These are phyloP conservation scores for Basipetospora chlamydospora DNA, from an alignment of 2,329 filamentous ascomycete genomes.

Conservation along the genomic window DNA sequence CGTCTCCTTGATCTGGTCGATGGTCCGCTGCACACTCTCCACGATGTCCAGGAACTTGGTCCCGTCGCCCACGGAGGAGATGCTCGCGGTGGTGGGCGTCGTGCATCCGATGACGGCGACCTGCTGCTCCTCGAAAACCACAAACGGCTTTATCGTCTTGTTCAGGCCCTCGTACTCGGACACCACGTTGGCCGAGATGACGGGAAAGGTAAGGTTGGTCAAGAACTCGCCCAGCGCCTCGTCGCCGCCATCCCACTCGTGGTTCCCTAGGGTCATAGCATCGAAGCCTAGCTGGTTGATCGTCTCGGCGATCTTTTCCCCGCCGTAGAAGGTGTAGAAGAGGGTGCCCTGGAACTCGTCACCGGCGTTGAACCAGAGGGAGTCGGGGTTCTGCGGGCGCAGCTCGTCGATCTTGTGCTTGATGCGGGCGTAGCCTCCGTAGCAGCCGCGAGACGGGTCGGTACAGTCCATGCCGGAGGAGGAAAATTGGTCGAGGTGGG, in stretches of 20 bases:
- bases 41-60: conserved; percentile 46
- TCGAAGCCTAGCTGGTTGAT: conserved; percentile 52
- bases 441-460: conserved; percentile 40
- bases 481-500: conserved; percentile 49
- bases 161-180: conserved; percentile 46
- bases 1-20: conserved; percentile 45
- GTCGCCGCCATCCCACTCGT: conserved; percentile 53
- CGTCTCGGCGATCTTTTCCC: conserved; percentile 53
- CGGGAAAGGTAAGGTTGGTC: conserved; percentile 48
- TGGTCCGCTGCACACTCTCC: conserved; percentile 41
- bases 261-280: conserved; percentile 53
- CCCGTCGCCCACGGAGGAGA: conserved; percentile 41
- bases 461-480: conserved; percentile 48
- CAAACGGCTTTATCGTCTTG: conserved; percentile 49
- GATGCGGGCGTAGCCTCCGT: conserved; percentile 49
- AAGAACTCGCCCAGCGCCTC: conserved; percentile 47
- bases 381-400: conserved; percentile 41
- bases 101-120: conserved; percentile 52
- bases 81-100: conserved; percentile 41
- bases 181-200: conserved; percentile 48
- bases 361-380: conserved; percentile 49
- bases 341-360: conserved; percentile 57
- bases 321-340: conserved; percentile 52
- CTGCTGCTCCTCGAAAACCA: conserved; percentile 45
- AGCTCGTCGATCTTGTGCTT: conserved; percentile 44